Conservation (phyloP, 148 eudicot genomes). For the Rhododendron ovatum region DNA sequence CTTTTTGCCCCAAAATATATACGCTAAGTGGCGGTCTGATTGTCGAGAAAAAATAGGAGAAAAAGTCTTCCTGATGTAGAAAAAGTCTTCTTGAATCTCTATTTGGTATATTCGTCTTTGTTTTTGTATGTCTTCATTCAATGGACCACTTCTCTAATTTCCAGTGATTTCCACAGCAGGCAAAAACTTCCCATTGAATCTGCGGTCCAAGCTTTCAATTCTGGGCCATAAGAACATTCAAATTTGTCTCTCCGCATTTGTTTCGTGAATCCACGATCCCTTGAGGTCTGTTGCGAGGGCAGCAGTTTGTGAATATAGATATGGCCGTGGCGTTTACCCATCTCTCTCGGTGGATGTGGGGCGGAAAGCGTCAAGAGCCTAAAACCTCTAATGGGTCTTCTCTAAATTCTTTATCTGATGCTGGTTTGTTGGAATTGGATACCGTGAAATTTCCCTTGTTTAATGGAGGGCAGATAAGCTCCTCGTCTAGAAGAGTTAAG, state of each 20-base stretch:
- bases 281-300: background rate
- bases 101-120: background rate
- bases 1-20: background rate
- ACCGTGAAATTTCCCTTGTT: slow-evolving; percentile 27
- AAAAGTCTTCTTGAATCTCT: background rate
- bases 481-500: slow-evolving; percentile 30
- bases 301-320: background rate
- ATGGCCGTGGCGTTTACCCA: slow-evolving; percentile 32
- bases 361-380: slow-evolving; percentile 30
- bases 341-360: slow-evolving; percentile 39
- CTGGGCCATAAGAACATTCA: background rate
- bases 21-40: background rate
- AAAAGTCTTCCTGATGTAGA: background rate
- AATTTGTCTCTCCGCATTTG: background rate
- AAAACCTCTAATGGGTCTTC: slow-evolving; percentile 15
- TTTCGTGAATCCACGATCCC: background rate
- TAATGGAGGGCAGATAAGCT: slow-evolving; percentile 13
- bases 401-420: slow-evolving; percentile 21
- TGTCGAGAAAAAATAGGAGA: background rate
- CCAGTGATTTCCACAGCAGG: background rate
- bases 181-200: background rate
- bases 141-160: slow-evolving; percentile 5
- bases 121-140: background rate
- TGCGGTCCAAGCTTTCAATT: background rate
- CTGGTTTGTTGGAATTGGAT: slow-evolving; percentile 29